Conservation (phyloP, 495 filamentous ascomycete species). For the Hypoxylon intermedium region DNA sequence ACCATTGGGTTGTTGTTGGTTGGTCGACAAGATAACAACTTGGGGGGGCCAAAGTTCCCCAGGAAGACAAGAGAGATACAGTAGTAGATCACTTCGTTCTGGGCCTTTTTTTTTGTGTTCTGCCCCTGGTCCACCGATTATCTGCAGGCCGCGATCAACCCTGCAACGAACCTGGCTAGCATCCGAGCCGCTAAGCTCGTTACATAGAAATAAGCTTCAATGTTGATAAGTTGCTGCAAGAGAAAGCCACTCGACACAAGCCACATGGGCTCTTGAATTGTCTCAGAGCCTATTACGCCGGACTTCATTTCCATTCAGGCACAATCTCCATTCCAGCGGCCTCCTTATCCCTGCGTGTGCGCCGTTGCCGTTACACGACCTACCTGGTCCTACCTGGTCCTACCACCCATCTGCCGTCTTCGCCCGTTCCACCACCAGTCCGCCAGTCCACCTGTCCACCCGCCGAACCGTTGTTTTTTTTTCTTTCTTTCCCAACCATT, state of each 20-base stretch:
- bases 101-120: neutral
- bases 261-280: constrained; percentile 17
- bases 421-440: constrained; percentile 3
- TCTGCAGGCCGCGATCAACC: constrained; percentile 6
- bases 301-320: too few species aligned
- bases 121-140: constrained; percentile 1
- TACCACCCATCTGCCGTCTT: constrained; percentile 7
- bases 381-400: neutral
- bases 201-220: neutral
- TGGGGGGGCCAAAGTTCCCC: too few species aligned
- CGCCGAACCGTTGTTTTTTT: constrained; percentile 6
- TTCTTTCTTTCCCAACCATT: neutral
- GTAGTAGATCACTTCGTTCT: neutral
- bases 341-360: constrained; percentile 2
- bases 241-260: constrained; percentile 15
- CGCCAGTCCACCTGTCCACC: neutral
- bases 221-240: neutral
- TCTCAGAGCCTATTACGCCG: constrained; percentile 13
- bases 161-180: neutral
- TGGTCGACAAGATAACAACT: neutral
- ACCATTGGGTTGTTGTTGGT: neutral
- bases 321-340: neutral
- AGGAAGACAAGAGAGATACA: neutral
- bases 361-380: neutral
- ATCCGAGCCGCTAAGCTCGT: constrained; percentile 8